Evolutionary conservation across 495 filamentous ascomycete genomes (phyloP).

Genomic region (Lentithecium fluviatile): DNA sequence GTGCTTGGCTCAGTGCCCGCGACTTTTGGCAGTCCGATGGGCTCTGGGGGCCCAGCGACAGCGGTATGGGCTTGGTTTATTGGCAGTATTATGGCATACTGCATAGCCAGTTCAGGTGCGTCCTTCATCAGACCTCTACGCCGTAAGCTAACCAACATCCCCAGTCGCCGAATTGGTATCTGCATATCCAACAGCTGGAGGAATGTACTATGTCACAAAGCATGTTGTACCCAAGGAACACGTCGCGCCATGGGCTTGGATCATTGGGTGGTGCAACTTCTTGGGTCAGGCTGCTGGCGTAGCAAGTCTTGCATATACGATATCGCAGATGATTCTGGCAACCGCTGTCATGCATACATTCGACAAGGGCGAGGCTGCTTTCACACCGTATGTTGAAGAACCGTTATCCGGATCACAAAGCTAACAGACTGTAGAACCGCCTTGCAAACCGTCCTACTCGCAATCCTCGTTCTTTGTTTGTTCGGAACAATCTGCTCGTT

Average conservation of each 20-base stretch:
- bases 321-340: conserved; percentile 66
- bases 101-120: conserved; percentile 61
- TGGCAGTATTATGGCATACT: conserved; percentile 66
- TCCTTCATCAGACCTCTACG: background rate
- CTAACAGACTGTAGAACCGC: conserved; percentile 50
- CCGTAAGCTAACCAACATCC: conserved; percentile 10
- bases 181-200: conserved; percentile 54
- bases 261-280: conserved; percentile 67
- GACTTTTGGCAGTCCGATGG: conserved; percentile 62
- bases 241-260: conserved; percentile 51
- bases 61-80: conserved; percentile 73
- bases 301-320: conserved; percentile 66
- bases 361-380: conserved; percentile 43
- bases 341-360: conserved; percentile 61
- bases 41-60: conserved; percentile 67
- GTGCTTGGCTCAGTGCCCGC: conserved; percentile 70
- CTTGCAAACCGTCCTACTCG: conserved; percentile 61
- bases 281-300: conserved; percentile 64
- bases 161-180: conserved; percentile 55
- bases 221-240: conserved; percentile 47
- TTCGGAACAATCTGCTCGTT: conserved; percentile 66
- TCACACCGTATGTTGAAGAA: conserved; percentile 47
- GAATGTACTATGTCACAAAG: conserved; percentile 52
- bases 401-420: background rate
- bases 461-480: conserved; percentile 56